phyloP scores from a whole-genome alignment of 1,139 yeast species.

The Suhomyces panamericanus region DNA sequence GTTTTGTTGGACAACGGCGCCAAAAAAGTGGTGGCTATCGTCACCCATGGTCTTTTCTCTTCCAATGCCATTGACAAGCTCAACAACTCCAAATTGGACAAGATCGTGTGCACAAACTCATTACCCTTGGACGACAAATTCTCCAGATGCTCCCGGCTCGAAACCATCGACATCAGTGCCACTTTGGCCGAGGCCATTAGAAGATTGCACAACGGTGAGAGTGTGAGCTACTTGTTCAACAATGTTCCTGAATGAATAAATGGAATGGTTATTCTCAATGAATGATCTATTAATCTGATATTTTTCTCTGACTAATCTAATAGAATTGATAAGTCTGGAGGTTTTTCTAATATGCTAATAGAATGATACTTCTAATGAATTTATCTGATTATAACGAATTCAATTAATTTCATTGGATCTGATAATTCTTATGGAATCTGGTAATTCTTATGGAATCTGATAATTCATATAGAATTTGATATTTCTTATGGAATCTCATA shows the following conservation, averaged over 20 bases:
- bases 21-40: constrained; percentile 72
- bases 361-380: no score
- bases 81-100: constrained; percentile 55
- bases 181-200: constrained; percentile 78
- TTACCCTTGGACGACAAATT: constrained; percentile 64
- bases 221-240: constrained; percentile 85
- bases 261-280: not conserved
- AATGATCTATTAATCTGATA: no score
- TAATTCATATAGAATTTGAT: no score
- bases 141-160: constrained; percentile 53
- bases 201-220: constrained; percentile 89
- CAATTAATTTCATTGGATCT: no score
- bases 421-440: no score
- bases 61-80: constrained; percentile 68
- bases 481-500: no score
- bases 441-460: no score
- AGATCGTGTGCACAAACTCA: constrained; percentile 73
- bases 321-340: no score
- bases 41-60: constrained; percentile 78
- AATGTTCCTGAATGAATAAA: constrained; percentile 43
- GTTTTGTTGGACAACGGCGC: constrained; percentile 62
- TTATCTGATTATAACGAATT: no score
- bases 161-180: constrained; percentile 69
- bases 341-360: no score
- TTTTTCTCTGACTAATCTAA: no score